Evolutionary conservation across 2,329 filamentous ascomycete genomes (phyloP).

Genomic region (Talaromyces rugulosus): DNA sequence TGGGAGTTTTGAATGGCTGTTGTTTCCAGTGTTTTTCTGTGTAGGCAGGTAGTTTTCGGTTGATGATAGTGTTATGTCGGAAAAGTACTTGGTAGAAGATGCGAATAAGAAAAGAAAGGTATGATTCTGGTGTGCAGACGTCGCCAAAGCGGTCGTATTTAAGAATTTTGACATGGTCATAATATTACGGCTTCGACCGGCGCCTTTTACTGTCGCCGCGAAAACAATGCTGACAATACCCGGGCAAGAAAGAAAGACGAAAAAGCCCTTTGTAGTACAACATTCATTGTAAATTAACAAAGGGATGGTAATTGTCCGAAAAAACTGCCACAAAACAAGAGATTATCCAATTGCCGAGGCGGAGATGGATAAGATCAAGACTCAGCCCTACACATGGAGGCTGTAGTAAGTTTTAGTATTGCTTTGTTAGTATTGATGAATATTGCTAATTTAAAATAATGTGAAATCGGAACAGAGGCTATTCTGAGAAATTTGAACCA

Average conservation of each 20-base stretch:
- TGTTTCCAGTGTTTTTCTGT: background rate
- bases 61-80: background rate
- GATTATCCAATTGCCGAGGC: background rate
- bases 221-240: background rate
- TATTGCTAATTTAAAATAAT: background rate
- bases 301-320: too few relatives aligned
- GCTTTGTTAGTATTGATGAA: background rate
- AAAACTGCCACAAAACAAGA: background rate
- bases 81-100: background rate
- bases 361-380: background rate
- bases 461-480: background rate
- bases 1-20: background rate
- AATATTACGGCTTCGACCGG: background rate
- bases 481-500: background rate
- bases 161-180: background rate
- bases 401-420: background rate
- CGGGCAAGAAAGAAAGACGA: background rate
- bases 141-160: background rate
- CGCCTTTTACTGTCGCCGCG: background rate
- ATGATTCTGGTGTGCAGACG: background rate
- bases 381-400: too few relatives aligned
- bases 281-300: background rate
- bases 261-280: background rate
- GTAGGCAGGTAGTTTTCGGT: too few relatives aligned
- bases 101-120: background rate